phyloP scores from a whole-genome alignment of 2,329 filamentous ascomycete genomes.

The Fusarium mundagurra region DNA sequence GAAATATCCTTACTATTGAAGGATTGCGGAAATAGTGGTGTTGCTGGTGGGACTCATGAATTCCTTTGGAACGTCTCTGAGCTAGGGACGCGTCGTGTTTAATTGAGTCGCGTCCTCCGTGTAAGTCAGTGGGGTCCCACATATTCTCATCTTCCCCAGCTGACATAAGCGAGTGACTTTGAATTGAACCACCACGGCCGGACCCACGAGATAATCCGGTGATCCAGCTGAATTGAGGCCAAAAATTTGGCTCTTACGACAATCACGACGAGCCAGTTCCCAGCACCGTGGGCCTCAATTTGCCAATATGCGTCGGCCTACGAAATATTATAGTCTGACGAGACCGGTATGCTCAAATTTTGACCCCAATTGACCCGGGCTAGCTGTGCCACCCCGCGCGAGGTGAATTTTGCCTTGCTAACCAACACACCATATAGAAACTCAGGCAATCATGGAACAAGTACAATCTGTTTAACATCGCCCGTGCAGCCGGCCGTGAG shows the following conservation, averaged over 20 bases:
- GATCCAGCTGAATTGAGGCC: slow-evolving; percentile 34
- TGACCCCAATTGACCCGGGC: background rate
- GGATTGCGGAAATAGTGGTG: background rate
- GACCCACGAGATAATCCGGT: slow-evolving; percentile 46
- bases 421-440: slow-evolving; percentile 68
- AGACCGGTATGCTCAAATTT: slow-evolving; percentile 63
- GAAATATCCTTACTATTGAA: background rate
- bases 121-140: slow-evolving; percentile 23
- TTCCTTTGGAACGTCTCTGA: slow-evolving; percentile 20
- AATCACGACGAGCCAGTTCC: slow-evolving; percentile 39
- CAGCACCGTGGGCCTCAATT: slow-evolving; percentile 43
- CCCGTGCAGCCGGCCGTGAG: slow-evolving; percentile 49
- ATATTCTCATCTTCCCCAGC: background rate
- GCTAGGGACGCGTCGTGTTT: slow-evolving; percentile 43
- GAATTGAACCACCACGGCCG: slow-evolving; percentile 15
- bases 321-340: slow-evolving; percentile 73
- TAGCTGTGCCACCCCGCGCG: background rate
- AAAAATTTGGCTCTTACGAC: slow-evolving; percentile 46
- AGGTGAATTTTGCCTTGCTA: slow-evolving; percentile 26
- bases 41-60: slow-evolving; percentile 20
- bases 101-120: slow-evolving; percentile 43
- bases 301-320: slow-evolving; percentile 63
- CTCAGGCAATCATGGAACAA: slow-evolving; percentile 97
- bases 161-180: slow-evolving; percentile 37
- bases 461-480: slow-evolving; percentile 93